Conservation (phyloP, 1,284 basidiomycete genomes). For the Moniliophthora roreri region DNA sequence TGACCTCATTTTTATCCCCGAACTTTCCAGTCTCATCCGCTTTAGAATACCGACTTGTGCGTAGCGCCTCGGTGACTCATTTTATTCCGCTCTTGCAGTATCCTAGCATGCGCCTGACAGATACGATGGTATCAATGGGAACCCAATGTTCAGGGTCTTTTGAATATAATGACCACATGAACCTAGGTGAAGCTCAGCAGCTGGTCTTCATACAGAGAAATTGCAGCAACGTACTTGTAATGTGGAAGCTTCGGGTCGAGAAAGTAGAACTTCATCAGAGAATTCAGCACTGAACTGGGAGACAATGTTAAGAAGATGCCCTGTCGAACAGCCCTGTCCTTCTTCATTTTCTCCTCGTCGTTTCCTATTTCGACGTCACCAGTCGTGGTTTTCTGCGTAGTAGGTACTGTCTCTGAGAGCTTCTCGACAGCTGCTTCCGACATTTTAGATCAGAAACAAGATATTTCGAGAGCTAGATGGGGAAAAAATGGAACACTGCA, state of each 20-base stretch:
- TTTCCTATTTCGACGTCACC: slow-evolving; percentile 12
- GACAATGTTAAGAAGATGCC: slow-evolving; percentile 3
- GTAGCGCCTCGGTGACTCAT: slow-evolving; percentile 70
- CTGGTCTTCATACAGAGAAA: neutral
- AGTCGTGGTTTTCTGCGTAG: neutral
- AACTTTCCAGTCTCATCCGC: slow-evolving; percentile 75
- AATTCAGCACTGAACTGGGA: neutral
- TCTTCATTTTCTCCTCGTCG: slow-evolving; percentile 16
- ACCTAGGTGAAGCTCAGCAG: slow-evolving; percentile 48
- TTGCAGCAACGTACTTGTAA: slow-evolving; percentile 66
- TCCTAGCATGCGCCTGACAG: slow-evolving; percentile 95
- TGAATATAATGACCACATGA: slow-evolving; percentile 90
- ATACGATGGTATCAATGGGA: slow-evolving; percentile 82
- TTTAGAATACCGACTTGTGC: slow-evolving; percentile 68
- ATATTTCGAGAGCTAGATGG: neutral
- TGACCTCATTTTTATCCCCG: slow-evolving; percentile 69
- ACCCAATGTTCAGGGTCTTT: slow-evolving; percentile 88
- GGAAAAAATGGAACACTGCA: no score
- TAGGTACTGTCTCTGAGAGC: neutral
- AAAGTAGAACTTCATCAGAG: slow-evolving; percentile 84
- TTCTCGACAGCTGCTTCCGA: slow-evolving; percentile 1
- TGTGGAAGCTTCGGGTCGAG: slow-evolving; percentile 94
- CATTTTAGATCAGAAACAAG: neutral
- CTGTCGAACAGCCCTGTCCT: slow-evolving; percentile 15
- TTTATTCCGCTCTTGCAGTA: slow-evolving; percentile 56